Conservation (phyloP, 2,329 filamentous ascomycete species). For the Claviceps capensis region DNA sequence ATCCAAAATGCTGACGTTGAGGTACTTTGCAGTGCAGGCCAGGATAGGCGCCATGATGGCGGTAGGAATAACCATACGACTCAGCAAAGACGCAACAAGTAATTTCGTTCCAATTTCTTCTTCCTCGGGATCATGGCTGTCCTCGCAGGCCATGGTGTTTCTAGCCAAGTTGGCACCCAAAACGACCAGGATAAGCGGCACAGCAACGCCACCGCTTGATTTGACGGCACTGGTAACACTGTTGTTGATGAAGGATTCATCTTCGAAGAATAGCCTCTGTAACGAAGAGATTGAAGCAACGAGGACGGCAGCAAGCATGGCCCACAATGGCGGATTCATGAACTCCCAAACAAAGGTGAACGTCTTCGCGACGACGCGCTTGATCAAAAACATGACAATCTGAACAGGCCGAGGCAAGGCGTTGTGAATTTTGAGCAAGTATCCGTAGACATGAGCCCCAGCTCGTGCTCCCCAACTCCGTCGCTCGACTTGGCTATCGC, state of each 20-base stretch:
- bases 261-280: constrained; percentile 74
- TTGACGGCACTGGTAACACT: constrained; percentile 79
- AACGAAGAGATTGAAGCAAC: constrained; percentile 77
- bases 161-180: constrained; percentile 87
- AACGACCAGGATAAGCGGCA: constrained; percentile 89
- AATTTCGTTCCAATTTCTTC: constrained; percentile 56
- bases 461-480: constrained; percentile 15
- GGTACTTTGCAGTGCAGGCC: constrained; percentile 75
- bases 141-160: constrained; percentile 64
- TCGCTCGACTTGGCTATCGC: constrained; percentile 27
- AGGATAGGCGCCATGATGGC: constrained; percentile 84
- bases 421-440: constrained; percentile 17
- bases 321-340: constrained; percentile 98
- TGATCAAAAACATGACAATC: constrained; percentile 16
- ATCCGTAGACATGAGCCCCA: constrained; percentile 12
- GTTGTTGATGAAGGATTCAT: constrained; percentile 82
- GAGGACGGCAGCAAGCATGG: constrained; percentile 83
- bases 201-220: constrained; percentile 80
- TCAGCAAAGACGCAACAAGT: constrained; percentile 71
- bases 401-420: constrained; percentile 31
- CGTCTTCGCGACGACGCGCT: constrained; percentile 29
- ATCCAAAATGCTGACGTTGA: constrained; percentile 85
- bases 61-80: constrained; percentile 85
- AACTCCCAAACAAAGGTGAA: constrained; percentile 68
- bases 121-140: constrained; percentile 56